Evolutionary conservation across 2,329 filamentous ascomycete species (phyloP), one percentile per base, ranked within the genome.

Genomic region (Alternaria atra): DNA sequence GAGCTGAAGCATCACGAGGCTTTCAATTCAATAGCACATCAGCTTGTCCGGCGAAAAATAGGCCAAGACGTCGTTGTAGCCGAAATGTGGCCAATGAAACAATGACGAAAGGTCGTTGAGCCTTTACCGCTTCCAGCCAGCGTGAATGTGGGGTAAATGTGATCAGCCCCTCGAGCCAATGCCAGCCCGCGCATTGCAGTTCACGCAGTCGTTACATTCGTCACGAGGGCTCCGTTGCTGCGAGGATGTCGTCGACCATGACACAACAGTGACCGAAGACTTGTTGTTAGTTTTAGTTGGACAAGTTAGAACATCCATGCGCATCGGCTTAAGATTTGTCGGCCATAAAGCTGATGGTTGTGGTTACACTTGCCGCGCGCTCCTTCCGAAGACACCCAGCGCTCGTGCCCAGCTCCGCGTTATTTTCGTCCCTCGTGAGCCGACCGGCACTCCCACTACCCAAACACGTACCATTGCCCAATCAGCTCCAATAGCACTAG

Each of bases 351-450:
- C 60, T 67, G 42, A 48, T 52, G 57, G 60, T 39, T 7, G 37
- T 53, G 32, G 50, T 52, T 48, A 32, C 54, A 63, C 52, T 48
- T 72, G 68, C 70, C 70, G 70, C 64, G 50, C 61, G 55, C 29
- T 51, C 34, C 37, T 68, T 66, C 70, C 70, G 70, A 63, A 42
- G 55, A 42, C 64, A 64, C 60, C 64, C 64, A 67, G 64, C 55
- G 25, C 60, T 62, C 55, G 56, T 64, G 61, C 62, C 37, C 60
- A 53, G 52, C 63, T 69, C 69, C 70, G 70, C 66, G 55, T 73
- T 72, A 73, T 73, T 73, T 69, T 73, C 70, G 70, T 72, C 63
- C 60, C 56, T 62, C 63, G 56, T 55, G 60, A 62, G 67, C 68
- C 68, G 69, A 67, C 64, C 63, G 62, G 60, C 63, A 64, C 65